These are phyloP conservation scores for Saccharum spontaneum DNA, from an alignment of 176 grass and related monocot species.

Conservation along the genomic window DNA sequence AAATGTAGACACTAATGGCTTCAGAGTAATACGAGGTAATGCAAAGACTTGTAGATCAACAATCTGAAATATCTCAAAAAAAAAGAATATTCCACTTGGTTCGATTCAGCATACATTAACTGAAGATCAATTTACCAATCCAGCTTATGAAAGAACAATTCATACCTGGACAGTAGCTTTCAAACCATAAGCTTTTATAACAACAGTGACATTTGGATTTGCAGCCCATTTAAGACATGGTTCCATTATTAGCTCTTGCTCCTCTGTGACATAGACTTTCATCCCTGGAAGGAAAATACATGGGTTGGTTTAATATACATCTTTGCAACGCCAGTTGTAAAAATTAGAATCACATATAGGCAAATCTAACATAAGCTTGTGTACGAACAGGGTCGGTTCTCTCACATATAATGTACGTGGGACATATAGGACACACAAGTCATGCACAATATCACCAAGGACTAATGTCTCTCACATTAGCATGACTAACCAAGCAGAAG, in stretches of 20 bases:
- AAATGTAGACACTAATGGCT: slow-evolving; percentile 83
- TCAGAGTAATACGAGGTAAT: slow-evolving; percentile 85
- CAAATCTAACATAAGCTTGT: neutral
- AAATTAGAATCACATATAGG: slow-evolving; percentile 18
- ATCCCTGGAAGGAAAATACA: slow-evolving; percentile 62
- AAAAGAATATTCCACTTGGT: neutral
- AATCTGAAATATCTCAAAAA: slow-evolving; percentile 56
- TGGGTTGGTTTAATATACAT: neutral
- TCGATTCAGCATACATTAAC: slow-evolving; percentile 14
- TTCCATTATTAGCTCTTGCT: slow-evolving; percentile 98
- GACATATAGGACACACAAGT: no score
- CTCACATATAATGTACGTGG: neutral
- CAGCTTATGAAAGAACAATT: slow-evolving; percentile 17
- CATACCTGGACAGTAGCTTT: slow-evolving; percentile 79
- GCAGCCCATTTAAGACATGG: slow-evolving; percentile 96
- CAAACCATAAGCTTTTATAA: slow-evolving; percentile 75
- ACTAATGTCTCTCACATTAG: no score
- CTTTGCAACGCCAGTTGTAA: neutral
- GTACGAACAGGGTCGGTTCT: neutral
- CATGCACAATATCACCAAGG: no score
- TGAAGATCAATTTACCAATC: neutral
- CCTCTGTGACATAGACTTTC: slow-evolving; percentile 91
- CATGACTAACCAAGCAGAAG: neutral
- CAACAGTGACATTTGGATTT: slow-evolving; percentile 84
- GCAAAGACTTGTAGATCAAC: slow-evolving; percentile 97